Evolutionary conservation across 768 basidiomycete species (phyloP), one percentile per base, ranked within the genome.

Genomic region (Tylopilus balloui): DNA sequence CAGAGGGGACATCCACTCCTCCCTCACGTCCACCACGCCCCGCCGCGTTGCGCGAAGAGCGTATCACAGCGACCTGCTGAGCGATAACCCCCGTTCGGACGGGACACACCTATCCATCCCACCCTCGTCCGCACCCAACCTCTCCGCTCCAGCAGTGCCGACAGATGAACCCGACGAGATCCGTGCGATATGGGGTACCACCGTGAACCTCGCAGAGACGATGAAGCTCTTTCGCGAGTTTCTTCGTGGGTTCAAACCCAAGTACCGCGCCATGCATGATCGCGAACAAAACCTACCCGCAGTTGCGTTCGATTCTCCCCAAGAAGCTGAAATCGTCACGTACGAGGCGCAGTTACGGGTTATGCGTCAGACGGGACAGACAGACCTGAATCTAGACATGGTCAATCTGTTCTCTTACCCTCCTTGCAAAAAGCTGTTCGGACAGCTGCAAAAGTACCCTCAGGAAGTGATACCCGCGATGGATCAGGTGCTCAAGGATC

Each of bases 391-490:
- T 65, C 72, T 98, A 43, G 96, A 98, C 60, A 78, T 89, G 65
- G 60, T 77, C 59, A 96, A 99, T 66, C 71, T 99, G 13, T 75
- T 85, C 28, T 83, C 94, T 2, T 99, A 89, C 66, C 89, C 92
- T 0, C 81, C 86, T 11, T 81, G 81, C 50, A 84, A 80, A 62
- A 96, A 92, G 66, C 73, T 99, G 14, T 81, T 91, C 62, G 72
- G 72, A 17, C 92, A 96, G 63, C 78, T 99, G 4, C 68, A 83
- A 52, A 93, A 92, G 61, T 98, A 96, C 68, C 96, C 96, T 0
- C 94, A 98, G 67, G 96, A 99, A 74, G 85, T 97, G 40, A 78
- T 99, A 41, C 95, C 96, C 2, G 91, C 90, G 20, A 93, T 97
- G 88, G 96, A 99, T 74, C 91, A 95, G 60, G 86, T 92, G 1